Percentiles rank a stretch among this genome's conserved stretches.
Conservation (phyloP, 441 rosid genomes). For the Euphorbia celastroides region DNA sequence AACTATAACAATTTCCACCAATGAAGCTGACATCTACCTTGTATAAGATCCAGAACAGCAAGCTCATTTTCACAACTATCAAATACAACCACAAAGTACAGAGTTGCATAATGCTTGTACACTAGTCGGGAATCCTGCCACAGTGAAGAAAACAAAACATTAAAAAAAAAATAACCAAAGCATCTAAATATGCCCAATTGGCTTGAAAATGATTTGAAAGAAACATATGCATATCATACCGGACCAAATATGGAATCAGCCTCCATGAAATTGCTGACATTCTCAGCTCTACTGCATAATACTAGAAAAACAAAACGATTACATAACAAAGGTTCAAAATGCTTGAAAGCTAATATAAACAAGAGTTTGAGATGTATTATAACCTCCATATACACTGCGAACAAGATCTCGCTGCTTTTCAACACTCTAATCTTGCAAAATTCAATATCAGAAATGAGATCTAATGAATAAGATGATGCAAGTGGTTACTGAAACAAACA, state of each 20-base stretch:
- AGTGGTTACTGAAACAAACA: background rate
- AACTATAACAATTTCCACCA: too few relatives aligned
- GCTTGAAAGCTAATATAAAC: background rate
- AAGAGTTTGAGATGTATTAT: background rate
- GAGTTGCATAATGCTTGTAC: conserved; percentile 89
- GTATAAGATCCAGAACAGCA: conserved; percentile 92
- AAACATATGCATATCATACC: too few relatives aligned
- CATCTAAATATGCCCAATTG: background rate
- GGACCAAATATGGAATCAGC: conserved; percentile 81
- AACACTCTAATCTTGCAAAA: conserved; percentile 37
- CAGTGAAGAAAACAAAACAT: background rate
- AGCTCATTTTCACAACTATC: conserved; percentile 92
- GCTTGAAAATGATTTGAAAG: background rate
- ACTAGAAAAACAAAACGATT: conserved; percentile 33
- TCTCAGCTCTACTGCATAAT: conserved; percentile 82
- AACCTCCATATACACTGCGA: conserved; percentile 72
- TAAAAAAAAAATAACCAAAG: background rate
- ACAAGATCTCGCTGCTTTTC: conserved; percentile 92
- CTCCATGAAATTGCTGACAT: conserved; percentile 83
- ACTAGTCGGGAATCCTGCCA: conserved; percentile 75
- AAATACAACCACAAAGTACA: conserved; percentile 76
- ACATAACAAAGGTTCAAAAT: background rate
- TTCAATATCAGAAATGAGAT: background rate
- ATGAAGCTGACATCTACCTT: conserved; percentile 45
- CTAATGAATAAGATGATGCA: background rate